phyloP scores from a whole-genome alignment of 306 rosid genomes.

The Prunus kanzakura region DNA sequence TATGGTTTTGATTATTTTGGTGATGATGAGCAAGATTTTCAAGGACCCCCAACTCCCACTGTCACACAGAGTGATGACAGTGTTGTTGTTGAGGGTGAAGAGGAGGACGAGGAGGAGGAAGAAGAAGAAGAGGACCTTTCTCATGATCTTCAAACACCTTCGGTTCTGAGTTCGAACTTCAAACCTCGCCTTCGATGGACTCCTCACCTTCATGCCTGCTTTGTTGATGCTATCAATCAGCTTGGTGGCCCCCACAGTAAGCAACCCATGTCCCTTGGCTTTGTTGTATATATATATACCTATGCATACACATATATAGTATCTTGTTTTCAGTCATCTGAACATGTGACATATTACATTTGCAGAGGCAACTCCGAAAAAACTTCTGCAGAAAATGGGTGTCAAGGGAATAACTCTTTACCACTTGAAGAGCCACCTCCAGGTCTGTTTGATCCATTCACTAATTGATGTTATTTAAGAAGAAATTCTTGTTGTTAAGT shows the following conservation, averaged over 20 bases:
- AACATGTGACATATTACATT: neutral
- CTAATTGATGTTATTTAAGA: neutral
- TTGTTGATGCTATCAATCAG: conserved; percentile 19
- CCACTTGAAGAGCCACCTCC: conserved; percentile 30
- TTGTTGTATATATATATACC: neutral
- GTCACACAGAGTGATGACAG: neutral
- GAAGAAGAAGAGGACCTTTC: neutral
- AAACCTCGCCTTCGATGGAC: conserved; percentile 25
- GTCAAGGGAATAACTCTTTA: conserved; percentile 16
- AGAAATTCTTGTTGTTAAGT: neutral
- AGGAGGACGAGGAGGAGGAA: neutral
- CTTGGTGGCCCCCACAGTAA: conserved; percentile 23
- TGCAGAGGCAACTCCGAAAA: conserved; percentile 23
- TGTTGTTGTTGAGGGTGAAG: conserved; percentile 1
- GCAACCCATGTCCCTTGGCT: neutral
- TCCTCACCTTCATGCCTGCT: conserved; percentile 23
- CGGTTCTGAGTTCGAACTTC: neutral
- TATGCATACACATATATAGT: neutral
- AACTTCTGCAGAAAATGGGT: conserved; percentile 11
- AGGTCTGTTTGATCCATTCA: conserved; percentile 14
- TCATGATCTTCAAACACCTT: neutral
- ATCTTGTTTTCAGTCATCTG: neutral
- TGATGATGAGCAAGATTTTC: neutral
- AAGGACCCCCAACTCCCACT: neutral
- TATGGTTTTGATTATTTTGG: neutral